Evolutionary conservation across 1,284 basidiomycete species (phyloP), one percentile per base, ranked within the genome.

Genomic region (Xanthoconium separans): DNA sequence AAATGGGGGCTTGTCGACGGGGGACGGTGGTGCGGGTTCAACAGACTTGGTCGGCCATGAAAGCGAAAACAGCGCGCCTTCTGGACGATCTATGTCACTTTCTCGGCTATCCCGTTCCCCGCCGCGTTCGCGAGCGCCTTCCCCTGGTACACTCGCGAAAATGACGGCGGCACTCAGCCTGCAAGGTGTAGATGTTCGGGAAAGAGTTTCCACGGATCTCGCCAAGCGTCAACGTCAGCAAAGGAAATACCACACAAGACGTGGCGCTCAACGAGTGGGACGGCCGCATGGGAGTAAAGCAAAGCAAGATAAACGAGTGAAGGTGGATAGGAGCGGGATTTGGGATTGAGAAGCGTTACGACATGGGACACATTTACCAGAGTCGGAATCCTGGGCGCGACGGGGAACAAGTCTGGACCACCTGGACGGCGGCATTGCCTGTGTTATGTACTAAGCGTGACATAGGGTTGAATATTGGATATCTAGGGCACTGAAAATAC

Each of bases 231-330:
- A 81, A n/a, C 79, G 82, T 52, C 81, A 89, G 60, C 79, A 86
- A 63, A 79, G 79, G 55, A 91, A 89, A 66, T 81, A 87, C 66
- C 89, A 93, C 69, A 81, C 86, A 2, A 87, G 86, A 68, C 83
- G 85, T 57, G 78, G 79, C 11, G 76, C 78, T 6, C 79, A 80
- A 54, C 79, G 82, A 57, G 84, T 81, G 29, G 92, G 92, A 27
- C 78, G 90, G 43, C 76, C 84, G 20, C 84, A 86, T 62, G 93
- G 93, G 16, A 91, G 89, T 67, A 95, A 95, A 70, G 89, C 86
- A 57, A 95, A 93, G 73, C 83, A 84, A 63, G 89, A 91, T 62
- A 80, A 73, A 33, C 78, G 81, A 55, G 79, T 91, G 31, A 82
- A 84, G 64, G 62, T 85, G 11, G 85, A 88, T 64, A 76, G 75